Base-by-base conservation (phyloP, 2,329 filamentous ascomycete species). In the Aspergillus sp. region DNA sequence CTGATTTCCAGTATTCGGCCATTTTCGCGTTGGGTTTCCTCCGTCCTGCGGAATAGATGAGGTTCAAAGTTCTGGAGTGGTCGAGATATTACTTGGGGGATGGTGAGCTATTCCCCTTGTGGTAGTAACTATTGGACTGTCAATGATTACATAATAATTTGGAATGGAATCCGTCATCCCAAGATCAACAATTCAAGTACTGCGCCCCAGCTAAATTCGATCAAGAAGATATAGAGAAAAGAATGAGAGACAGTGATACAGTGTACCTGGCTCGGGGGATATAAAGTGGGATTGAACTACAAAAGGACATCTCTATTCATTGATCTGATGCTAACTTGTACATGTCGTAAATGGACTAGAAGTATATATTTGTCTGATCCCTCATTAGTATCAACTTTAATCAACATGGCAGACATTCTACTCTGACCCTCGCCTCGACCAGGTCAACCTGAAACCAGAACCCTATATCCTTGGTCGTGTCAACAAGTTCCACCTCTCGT, bases 1-100 rank as follows among this genome's bases (percentile, higher is more conserved):
- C 96, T 17, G 93, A 96, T 72, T 97, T 97, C 94, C 94, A 97
- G 76, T 96, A 95, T 79, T 97, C 94, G 0, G 94, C 87, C 94
- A 99, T 97, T 22, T 20, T 35, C 20, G 19, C 4, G 19, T n/a
- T 38, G 35, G 13, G 4, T 30, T 30, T 3, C 10, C 26, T 30
- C 26, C 9, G 26, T 30, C 26, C 9, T 30, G 9, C 26, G 26
- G 26, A 8, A 30, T 30, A 30, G 9, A 8, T 30, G 26, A 4
- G 26, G 22, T 24, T 3, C 7, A 7, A 24, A 24, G 4, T 3
- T 24, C 7, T 30, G 26, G 9, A 30, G 2, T 30, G 26, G 14
- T 32, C 16, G 19, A 45, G 19, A 16, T 30, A 22, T 22, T 22
- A 7, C 9, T 38, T 24, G 17, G 16, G 14, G 10, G 19, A 8